phyloP scores from a whole-genome alignment of 345 rosid genomes.

The Lepidium africanum region DNA sequence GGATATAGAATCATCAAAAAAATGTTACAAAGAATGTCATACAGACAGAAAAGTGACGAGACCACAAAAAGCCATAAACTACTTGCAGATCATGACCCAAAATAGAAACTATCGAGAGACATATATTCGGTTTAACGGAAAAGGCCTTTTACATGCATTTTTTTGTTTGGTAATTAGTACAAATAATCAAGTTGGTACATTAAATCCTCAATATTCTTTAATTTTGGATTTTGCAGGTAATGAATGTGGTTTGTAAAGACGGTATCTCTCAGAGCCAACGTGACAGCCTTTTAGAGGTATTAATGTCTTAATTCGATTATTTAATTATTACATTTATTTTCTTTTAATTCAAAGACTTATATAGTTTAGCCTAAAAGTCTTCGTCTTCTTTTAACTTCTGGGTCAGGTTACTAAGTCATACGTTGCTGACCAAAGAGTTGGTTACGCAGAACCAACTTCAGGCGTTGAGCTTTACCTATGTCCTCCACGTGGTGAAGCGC shows the following conservation, averaged over 20 bases:
- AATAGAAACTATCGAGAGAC: not conserved
- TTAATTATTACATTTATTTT: not conserved
- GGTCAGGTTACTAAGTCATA: slow-evolving; percentile 68
- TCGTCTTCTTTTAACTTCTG: not conserved
- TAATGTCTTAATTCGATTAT: not conserved
- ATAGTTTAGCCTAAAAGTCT: slow-evolving; percentile 2
- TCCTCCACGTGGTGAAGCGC: slow-evolving; percentile 49
- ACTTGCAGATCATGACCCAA: slow-evolving; percentile 1
- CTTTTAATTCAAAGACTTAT: not conserved
- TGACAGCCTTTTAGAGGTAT: slow-evolving; percentile 59
- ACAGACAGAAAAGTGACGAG: not conserved
- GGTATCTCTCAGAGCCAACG: slow-evolving; percentile 50
- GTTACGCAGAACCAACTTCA: slow-evolving; percentile 69
- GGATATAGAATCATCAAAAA: slow-evolving; percentile 2
- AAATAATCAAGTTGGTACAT: not conserved
- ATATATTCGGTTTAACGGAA: not conserved
- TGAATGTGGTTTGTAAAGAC: slow-evolving; percentile 62
- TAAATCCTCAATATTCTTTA: not conserved
- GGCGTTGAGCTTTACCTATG: slow-evolving; percentile 89
- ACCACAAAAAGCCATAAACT: not conserved
- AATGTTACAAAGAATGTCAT: not conserved
- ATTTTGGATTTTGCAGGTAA: slow-evolving; percentile 45
- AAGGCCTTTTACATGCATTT: not conserved
- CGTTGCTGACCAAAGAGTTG: slow-evolving; percentile 68
- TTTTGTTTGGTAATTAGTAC: not conserved